Base-by-base conservation (phyloP, 1,139 yeast species). In the Pichia cactophila region DNA sequence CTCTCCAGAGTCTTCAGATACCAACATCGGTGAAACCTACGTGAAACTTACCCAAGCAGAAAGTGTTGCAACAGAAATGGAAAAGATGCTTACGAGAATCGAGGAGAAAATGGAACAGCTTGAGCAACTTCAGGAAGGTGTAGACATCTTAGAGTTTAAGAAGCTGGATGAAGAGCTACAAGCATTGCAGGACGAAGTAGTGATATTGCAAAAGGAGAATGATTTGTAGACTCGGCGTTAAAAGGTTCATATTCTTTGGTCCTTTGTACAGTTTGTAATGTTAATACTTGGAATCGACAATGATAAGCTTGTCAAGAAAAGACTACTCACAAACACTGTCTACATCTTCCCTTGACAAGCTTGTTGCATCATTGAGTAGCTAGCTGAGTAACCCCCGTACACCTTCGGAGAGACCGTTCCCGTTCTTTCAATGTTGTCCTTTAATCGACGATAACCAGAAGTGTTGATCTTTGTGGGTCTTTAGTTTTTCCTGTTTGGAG, bases 31-130 rank as follows among this genome's bases (percentile, higher is more conserved):
- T 10, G 45, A 49, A n/a, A 44, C 54, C 0, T 52, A 51, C 28
- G 38, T 44, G n/a, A 47, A 46, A 42, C 40, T 53, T 2, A 43
- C 41, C 10, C 39, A 43, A 26, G 57, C 54, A 1, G 54, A 43
- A 41, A 62, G 71, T 53, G 54, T 51, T 6, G 56, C 56, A 4
- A n/a, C 50, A 2, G 45, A 69, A 49, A 66, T 81, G 55, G 87
- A 81, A 61, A 66, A 69, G 51, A 72, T 77, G 74, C 67, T 81
- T 41, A 84, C 80, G 56, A 64, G 68, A 29, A 65, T 81, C 42
- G 86, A 81, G 57, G 72, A 70, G 33, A 77, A 75, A 55, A 73
- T 81, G 69, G 82, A 77, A 46, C 67, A 45, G n/a, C 26, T 54
- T 23, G 51, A 48, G 17, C 47, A 45, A n/a, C 20, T 51, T 20